Conservation (phyloP, 805 yeast genomes). For the Yarrowia phangngaensis region DNA sequence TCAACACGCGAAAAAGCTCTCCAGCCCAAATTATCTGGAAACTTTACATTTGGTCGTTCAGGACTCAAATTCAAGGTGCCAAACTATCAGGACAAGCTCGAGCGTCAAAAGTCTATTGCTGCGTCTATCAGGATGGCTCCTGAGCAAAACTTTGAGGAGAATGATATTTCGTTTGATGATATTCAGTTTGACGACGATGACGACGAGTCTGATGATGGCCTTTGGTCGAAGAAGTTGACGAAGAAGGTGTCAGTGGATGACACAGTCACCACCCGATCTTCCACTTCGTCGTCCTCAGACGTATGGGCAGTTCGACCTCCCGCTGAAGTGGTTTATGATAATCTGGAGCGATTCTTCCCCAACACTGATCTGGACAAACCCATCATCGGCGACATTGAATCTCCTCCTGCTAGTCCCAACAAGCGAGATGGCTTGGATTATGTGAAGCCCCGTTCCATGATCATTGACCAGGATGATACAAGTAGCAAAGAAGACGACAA, state of each 20-base stretch:
- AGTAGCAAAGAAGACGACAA: constrained; percentile 3
- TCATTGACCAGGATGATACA: constrained; percentile 4
- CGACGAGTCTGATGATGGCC: constrained; percentile 52
- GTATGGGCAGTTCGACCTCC: constrained; percentile 85
- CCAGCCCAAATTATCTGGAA: constrained; percentile 8
- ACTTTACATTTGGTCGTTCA: constrained; percentile 19
- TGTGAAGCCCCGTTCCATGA: constrained; percentile 19
- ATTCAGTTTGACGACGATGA: constrained; percentile 36
- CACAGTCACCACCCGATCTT: background rate
- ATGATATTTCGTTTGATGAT: constrained; percentile 58
- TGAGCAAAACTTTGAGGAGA: constrained; percentile 60
- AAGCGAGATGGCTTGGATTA: constrained; percentile 17
- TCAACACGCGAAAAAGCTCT: too few relatives aligned
- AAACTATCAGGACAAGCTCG: constrained; percentile 12
- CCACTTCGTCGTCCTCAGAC: constrained; percentile 26
- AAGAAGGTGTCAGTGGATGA: constrained; percentile 9
- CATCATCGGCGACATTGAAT: constrained; percentile 62
- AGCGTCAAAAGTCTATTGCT: background rate
- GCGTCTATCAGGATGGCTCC: constrained; percentile 1
- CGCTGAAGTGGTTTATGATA: constrained; percentile 86
- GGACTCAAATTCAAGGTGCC: constrained; percentile 26
- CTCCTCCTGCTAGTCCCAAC: constrained; percentile 33
- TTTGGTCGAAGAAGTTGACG: constrained; percentile 53
- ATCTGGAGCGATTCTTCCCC: constrained; percentile 89
- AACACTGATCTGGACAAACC: constrained; percentile 88